Conservation (phyloP, 108 stramenopile genomes). For the Hondaea fermentalgiana region DNA sequence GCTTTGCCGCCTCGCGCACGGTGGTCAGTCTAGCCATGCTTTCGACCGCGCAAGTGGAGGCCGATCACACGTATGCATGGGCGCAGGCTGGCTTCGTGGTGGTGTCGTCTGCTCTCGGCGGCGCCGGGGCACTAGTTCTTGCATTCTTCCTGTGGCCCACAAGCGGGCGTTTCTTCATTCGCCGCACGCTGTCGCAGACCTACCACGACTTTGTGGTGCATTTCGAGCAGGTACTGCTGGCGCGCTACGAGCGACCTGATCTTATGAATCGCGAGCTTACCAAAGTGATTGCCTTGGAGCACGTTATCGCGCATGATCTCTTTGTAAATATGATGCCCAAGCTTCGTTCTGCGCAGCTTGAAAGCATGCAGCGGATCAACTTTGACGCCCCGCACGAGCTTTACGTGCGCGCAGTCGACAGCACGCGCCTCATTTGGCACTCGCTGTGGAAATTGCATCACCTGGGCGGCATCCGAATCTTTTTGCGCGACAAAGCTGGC, state of each 20-base stretch:
- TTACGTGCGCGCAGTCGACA: background rate
- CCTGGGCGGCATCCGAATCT: slow-evolving; percentile 4
- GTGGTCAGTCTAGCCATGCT: background rate
- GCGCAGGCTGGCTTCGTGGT: background rate
- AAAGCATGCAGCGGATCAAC: background rate
- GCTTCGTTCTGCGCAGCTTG: background rate
- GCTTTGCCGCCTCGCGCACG: background rate
- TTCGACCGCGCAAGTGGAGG: background rate
- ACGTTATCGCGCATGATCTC: background rate
- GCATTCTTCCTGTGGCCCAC: background rate
- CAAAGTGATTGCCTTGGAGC: background rate
- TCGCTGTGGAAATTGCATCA: background rate
- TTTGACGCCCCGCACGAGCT: background rate
- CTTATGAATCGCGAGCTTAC: background rate
- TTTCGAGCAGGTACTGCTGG: background rate
- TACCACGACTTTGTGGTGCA: background rate
- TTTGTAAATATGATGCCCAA: slow-evolving; percentile 11
- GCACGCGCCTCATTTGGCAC: background rate
- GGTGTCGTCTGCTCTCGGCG: background rate
- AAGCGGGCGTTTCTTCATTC: background rate
- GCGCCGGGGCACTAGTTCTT: background rate
- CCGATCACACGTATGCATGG: background rate
- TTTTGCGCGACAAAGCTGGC: background rate
- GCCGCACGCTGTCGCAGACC: background rate
- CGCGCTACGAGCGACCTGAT: background rate